phyloP scores from a whole-genome alignment of 2,329 filamentous ascomycete species.

The Ophiostoma piceae region DNA sequence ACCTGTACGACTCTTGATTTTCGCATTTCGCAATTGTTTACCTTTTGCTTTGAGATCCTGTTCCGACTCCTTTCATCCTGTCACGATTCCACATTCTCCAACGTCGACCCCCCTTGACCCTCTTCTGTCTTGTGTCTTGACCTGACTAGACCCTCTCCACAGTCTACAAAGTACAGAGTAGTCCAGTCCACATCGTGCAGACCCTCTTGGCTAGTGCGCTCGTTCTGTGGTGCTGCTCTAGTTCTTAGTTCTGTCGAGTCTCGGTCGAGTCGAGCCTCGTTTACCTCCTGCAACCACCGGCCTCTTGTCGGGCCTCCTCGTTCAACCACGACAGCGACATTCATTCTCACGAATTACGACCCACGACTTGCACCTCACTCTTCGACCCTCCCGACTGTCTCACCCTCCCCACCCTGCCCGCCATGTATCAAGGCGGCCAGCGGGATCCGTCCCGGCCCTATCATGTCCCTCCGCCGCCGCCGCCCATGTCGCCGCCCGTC shows the following conservation, averaged over 20 bases:
- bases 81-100: not conserved
- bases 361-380: not conserved
- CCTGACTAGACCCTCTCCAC: slow-evolving; percentile 4
- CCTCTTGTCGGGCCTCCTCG: slow-evolving; percentile 2
- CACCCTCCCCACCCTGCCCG: slow-evolving; percentile 26
- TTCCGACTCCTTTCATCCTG: not conserved
- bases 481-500: slow-evolving; percentile 48
- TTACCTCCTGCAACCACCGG: not conserved
- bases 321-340: not conserved
- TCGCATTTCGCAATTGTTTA: not conserved
- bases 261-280: not conserved
- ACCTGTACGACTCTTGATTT: slow-evolving; percentile 5
- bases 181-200: not conserved
- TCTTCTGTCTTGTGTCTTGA: not conserved
- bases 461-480: slow-evolving; percentile 53
- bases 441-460: slow-evolving; percentile 50
- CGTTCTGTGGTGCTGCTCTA: not conserved
- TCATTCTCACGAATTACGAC: not conserved
- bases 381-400: not conserved
- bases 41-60: not conserved
- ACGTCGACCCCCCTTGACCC: not conserved
- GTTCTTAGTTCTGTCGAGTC: not conserved
- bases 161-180: too few relatives aligned
- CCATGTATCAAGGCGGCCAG: slow-evolving; percentile 54
- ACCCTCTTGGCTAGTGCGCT: slow-evolving; percentile 11